A percentile compares a stretch with the other conserved stretches of the same genome.
Conservation (phyloP, 345 rosid species). For the Fremontodendron californicum region DNA sequence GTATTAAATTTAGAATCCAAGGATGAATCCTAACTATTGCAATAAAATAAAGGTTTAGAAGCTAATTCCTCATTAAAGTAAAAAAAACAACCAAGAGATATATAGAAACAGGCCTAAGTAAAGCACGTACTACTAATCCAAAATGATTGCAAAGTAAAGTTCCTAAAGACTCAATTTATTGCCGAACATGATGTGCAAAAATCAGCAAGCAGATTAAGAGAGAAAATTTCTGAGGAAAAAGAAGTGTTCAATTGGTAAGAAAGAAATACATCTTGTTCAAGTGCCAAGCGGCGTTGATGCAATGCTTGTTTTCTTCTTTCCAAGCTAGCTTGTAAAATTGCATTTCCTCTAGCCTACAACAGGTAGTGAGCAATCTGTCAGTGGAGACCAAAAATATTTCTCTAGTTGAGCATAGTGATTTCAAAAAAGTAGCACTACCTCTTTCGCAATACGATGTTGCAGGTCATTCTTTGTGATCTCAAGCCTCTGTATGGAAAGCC, state of each 20-base stretch:
- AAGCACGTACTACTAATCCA: neutral
- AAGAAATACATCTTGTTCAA: slow-evolving; percentile 88
- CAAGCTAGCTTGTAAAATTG: slow-evolving; percentile 92
- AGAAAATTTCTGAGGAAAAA: neutral
- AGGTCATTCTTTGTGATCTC: slow-evolving; percentile 93
- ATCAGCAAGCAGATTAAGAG: slow-evolving; percentile 8
- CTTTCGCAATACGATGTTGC: slow-evolving; percentile 90
- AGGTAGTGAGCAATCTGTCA: slow-evolving; percentile 21
- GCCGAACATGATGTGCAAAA: neutral
- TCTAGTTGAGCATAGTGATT: slow-evolving; percentile 2
- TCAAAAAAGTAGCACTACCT: slow-evolving; percentile 47
- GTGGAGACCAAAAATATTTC: slow-evolving; percentile 16
- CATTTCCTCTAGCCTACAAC: slow-evolving; percentile 89
- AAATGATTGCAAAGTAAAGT: neutral
- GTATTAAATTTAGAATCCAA: neutral
- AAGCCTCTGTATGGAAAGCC: slow-evolving; percentile 96
- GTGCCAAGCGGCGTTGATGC: slow-evolving; percentile 95
- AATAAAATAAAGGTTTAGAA: neutral
- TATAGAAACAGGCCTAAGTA: neutral
- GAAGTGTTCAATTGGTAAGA: slow-evolving; percentile 19
- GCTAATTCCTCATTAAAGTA: neutral
- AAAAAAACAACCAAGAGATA: neutral
- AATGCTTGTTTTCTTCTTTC: slow-evolving; percentile 98
- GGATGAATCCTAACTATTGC: neutral
- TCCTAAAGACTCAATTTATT: neutral